phyloP scores from a whole-genome alignment of 2,329 filamentous ascomycete species.

The Colletotrichum incanum region DNA sequence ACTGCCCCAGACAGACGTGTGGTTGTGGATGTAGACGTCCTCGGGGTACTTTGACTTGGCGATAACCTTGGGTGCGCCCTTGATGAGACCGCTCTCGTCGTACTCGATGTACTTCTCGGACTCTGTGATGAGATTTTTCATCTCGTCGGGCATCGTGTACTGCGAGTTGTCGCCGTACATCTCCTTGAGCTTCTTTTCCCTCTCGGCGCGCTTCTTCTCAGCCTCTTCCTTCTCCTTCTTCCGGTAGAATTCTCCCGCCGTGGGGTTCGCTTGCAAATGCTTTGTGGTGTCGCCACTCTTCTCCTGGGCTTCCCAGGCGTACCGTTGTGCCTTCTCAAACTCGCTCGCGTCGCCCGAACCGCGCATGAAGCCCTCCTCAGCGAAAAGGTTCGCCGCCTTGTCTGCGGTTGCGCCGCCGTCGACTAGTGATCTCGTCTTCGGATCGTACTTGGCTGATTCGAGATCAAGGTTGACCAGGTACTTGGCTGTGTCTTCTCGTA shows the following conservation, averaged over 20 bases:
- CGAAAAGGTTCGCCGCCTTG: constrained; percentile 85
- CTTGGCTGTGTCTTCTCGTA: constrained; percentile 97
- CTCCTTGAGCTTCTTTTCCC: constrained; percentile 80
- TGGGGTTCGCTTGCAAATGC: constrained; percentile 97
- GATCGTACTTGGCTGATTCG: constrained; percentile 97
- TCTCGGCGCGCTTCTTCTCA: constrained; percentile 77
- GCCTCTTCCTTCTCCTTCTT: constrained; percentile 85
- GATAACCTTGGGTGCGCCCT: constrained; percentile 83
- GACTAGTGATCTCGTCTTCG: constrained; percentile 93
- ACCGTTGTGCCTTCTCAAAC: constrained; percentile 89
- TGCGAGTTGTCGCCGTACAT: constrained; percentile 82
- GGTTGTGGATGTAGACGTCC: constrained; percentile 90
- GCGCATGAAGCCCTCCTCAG: constrained; percentile 93
- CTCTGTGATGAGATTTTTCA: constrained; percentile 76
- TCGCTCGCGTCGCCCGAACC: constrained; percentile 92
- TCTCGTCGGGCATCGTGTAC: constrained; percentile 71
- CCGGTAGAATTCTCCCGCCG: constrained; percentile 87
- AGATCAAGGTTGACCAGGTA: constrained; percentile 95
- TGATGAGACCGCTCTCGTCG: constrained; percentile 90
- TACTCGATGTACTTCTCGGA: constrained; percentile 95
- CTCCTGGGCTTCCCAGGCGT: constrained; percentile 97
- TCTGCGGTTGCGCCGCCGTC: constrained; percentile 86
- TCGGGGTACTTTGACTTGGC: constrained; percentile 94
- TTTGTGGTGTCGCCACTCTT: constrained; percentile 82
- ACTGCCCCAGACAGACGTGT: constrained; percentile 93